Conservation (phyloP, 352 stramenopile species). For the Phytophthora pistaciae region DNA sequence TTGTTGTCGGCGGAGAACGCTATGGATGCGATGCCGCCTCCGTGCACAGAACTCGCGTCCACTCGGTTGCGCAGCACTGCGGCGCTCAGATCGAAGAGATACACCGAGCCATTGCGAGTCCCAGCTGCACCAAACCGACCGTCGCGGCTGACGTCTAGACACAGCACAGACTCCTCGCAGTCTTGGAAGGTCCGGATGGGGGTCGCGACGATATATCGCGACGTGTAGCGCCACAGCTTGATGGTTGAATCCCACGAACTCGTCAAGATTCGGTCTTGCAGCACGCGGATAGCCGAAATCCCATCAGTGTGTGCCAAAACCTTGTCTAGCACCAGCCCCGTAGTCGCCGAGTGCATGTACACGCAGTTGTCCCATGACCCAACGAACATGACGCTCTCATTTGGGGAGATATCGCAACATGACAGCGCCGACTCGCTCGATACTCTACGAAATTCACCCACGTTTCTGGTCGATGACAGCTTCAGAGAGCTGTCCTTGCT, state of each 20-base stretch:
- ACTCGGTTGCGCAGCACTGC: constrained; percentile 40
- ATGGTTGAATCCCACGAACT: constrained; percentile 83
- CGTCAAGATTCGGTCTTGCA: constrained; percentile 69
- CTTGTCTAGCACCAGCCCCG: constrained; percentile 65
- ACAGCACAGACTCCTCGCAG: constrained; percentile 73
- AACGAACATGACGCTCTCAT: constrained; percentile 69
- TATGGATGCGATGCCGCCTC: constrained; percentile 60
- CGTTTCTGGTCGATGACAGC: constrained; percentile 45
- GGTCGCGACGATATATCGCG: constrained; percentile 53
- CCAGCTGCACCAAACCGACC: constrained; percentile 58
- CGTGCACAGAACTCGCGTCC: constrained; percentile 39
- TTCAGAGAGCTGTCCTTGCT: constrained; percentile 80
- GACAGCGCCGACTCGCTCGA: constrained; percentile 54
- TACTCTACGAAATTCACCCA: constrained; percentile 39
- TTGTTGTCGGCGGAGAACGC: constrained; percentile 60
- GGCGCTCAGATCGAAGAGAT: constrained; percentile 54
- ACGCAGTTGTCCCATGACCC: constrained; percentile 82
- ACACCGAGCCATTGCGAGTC: constrained; percentile 64
- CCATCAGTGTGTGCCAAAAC: constrained; percentile 72
- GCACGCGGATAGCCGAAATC: constrained; percentile 73
- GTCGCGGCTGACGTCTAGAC: constrained; percentile 70
- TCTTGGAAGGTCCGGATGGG: constrained; percentile 68
- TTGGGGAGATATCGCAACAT: constrained; percentile 74
- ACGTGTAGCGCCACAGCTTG: constrained; percentile 80
- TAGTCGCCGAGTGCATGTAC: constrained; percentile 77